Percentiles rank a stretch among this genome's conserved stretches.
Conservation (phyloP, 2,329 filamentous ascomycete genomes). For the Colletotrichum abscissum region DNA sequence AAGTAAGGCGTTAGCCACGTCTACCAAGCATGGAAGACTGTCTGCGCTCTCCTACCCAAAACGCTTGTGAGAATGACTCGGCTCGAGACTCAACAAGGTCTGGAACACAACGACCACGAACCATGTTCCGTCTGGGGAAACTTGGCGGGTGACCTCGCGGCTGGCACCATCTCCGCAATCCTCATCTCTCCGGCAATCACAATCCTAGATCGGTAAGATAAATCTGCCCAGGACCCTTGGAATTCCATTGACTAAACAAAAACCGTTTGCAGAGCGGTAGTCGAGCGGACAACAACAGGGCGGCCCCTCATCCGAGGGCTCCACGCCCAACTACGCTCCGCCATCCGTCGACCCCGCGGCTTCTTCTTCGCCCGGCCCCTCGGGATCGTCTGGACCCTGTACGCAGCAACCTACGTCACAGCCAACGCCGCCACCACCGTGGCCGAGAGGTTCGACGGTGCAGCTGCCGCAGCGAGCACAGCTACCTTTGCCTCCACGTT, state of each 20-base stretch:
- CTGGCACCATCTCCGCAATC: conserved; percentile 42
- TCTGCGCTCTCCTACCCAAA: neutral
- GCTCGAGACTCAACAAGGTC: neutral
- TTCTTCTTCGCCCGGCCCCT: conserved; percentile 42
- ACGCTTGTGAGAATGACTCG: neutral
- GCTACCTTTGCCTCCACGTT: conserved; percentile 41
- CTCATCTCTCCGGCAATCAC: conserved; percentile 43
- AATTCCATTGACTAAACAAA: neutral
- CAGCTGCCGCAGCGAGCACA: conserved; percentile 38
- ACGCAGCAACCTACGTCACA: conserved; percentile 43
- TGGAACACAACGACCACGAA: neutral
- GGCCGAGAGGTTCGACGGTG: conserved; percentile 38
- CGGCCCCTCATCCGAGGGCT: conserved; percentile 34
- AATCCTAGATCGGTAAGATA: conserved; percentile 42
- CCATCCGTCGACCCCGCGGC: conserved; percentile 37
- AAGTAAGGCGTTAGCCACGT: conserved; percentile 15
- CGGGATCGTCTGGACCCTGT: conserved; percentile 43
- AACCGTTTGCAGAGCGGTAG: conserved; percentile 30
- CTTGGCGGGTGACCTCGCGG: conserved; percentile 38
- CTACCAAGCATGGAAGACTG: neutral
- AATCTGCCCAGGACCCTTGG: neutral
- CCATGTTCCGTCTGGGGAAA: conserved; percentile 7
- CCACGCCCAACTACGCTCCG: conserved; percentile 8
- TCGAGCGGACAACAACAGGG: conserved; percentile 32
- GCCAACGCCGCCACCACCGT: conserved; percentile 44